phyloP scores from a whole-genome alignment of 2,329 filamentous ascomycete genomes.

The Xylogone sp. region DNA sequence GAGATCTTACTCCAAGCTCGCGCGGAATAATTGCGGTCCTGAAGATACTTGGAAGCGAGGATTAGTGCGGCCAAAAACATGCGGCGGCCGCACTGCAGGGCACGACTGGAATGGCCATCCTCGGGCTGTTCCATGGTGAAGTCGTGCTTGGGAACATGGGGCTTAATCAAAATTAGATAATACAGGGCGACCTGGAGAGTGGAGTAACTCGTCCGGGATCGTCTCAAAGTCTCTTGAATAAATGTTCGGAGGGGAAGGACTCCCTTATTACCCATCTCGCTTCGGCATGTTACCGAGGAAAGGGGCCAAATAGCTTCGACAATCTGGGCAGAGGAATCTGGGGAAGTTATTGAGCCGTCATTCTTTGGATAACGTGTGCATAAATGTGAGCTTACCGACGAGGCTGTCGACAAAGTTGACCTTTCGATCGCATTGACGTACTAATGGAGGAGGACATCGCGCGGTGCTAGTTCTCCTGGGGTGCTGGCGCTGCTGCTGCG shows the following conservation, averaged over 20 bases:
- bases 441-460: slow-evolving; percentile 68
- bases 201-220: slow-evolving; percentile 95
- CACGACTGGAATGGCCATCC: slow-evolving; percentile 68
- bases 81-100: slow-evolving; percentile 89
- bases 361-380: slow-evolving; percentile 25
- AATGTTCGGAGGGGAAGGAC: slow-evolving; percentile 90
- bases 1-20: slow-evolving; percentile 99
- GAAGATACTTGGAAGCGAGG: slow-evolving; percentile 93
- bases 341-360: slow-evolving; percentile 30
- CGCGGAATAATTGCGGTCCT: slow-evolving; percentile 96
- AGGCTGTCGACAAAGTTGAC: slow-evolving; percentile 94
- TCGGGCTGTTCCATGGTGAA: slow-evolving; percentile 82
- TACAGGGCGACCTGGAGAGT: slow-evolving; percentile 96
- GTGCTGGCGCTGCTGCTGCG: slow-evolving; percentile 59
- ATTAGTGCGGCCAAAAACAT: slow-evolving; percentile 97
- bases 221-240: slow-evolving; percentile 93
- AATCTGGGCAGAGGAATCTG: slow-evolving; percentile 96
- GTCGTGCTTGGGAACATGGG: slow-evolving; percentile 77
- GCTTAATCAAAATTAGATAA: slow-evolving; percentile 91
- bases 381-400: slow-evolving; percentile 73
- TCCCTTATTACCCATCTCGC: slow-evolving; percentile 67
- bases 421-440: slow-evolving; percentile 88
- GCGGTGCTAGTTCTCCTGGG: slow-evolving; percentile 54
- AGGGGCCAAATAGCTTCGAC: slow-evolving; percentile 97
- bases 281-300: slow-evolving; percentile 74